Evolutionary conservation across 1,284 basidiomycete species (phyloP), one percentile per base, ranked within the genome.

Genomic region (Lentinula novae-zelandiae): DNA sequence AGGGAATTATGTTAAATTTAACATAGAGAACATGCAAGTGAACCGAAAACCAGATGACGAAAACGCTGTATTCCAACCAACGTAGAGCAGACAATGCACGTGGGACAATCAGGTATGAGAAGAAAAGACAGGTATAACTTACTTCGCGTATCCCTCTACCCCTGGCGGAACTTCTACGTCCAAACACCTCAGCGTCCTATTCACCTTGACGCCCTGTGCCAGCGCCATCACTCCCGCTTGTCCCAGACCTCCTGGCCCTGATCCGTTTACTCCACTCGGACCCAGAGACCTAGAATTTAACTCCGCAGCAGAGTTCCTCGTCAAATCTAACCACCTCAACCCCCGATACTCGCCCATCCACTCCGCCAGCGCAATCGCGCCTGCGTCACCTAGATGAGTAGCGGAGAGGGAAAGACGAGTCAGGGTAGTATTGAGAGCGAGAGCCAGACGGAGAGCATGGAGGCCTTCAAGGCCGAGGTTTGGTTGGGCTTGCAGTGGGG

Each of bases 351-450:
- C 95, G 0, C 95, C 95, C 2, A 98, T 81, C 77, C 98, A 98
- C 74, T 98, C 96, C 3, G 96, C 96, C 1, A 99, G 83, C 0
- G 94, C 92, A 62, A 99, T 97, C 0, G 96, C 96, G 3, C 93
- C 95, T 1, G 90, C 81, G 0, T 93, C 92, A 0, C 85, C 86
- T 67, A 99, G 81, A 5, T 82, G 80, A 0, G 96, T 98, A 4
- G 89, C 87, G 13, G 92, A 88, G 31, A 99, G 82, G 78, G 98
- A 98, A 39, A 99, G 79, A 1, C 96, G 87, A 72, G 96, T 97
- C 38, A 98, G 83, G 0, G 93, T 89, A 1, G 89, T 90, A 72
- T 98, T 98, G 63, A 98, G 82, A 0, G 94, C 96, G 73, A 98
- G 96, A 0, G 95, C 92, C 0, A 93, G 94, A 8, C 96, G 85